A percentile compares a stretch with the other conserved stretches of the same genome.
Evolutionary conservation across 768 basidiomycete genomes (phyloP).

Genomic region (Naematelia aurantialba): DNA sequence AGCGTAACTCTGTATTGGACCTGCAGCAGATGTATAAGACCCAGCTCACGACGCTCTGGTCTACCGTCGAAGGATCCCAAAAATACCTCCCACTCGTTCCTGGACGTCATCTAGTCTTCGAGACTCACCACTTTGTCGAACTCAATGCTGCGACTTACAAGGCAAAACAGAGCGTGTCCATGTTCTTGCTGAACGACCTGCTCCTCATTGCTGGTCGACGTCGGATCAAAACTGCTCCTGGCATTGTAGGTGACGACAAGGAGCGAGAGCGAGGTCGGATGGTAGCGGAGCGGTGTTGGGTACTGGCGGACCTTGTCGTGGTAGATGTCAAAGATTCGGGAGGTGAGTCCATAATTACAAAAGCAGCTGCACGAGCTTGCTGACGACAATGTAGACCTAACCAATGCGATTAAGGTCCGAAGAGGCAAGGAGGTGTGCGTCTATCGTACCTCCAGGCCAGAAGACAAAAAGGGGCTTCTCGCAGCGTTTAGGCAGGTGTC

Average conservation of each 20-base stretch:
- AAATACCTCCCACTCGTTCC: constrained; percentile 90
- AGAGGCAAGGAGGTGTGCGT: constrained; percentile 92
- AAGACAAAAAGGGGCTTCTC: constrained; percentile 83
- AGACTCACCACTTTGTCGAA: constrained; percentile 74
- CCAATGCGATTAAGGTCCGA: constrained; percentile 94
- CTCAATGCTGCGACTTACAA: constrained; percentile 95
- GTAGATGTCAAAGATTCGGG: constrained; percentile 93
- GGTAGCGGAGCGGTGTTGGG: constrained; percentile 91
- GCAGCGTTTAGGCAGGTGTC: constrained; percentile 84
- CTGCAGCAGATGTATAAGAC: constrained; percentile 88
- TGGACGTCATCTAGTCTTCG: constrained; percentile 83
- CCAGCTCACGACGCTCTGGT: constrained; percentile 86
- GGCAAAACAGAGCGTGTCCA: constrained; percentile 75
- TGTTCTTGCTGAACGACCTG: constrained; percentile 87
- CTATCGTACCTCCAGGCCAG: constrained; percentile 73
- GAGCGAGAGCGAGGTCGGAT: constrained; percentile 62
- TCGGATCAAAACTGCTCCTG: constrained; percentile 53
- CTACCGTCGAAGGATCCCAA: constrained; percentile 86
- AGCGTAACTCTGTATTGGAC: constrained; percentile 91
- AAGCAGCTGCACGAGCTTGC: background rate
- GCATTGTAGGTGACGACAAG: constrained; percentile 20
- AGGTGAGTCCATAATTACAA: constrained; percentile 57
- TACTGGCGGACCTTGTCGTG: constrained; percentile 86
- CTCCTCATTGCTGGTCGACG: constrained; percentile 75
- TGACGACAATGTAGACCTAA: constrained; percentile 57